phyloP scores from a whole-genome alignment of 2,329 filamentous ascomycete species.

The Diaporthe sp. region DNA sequence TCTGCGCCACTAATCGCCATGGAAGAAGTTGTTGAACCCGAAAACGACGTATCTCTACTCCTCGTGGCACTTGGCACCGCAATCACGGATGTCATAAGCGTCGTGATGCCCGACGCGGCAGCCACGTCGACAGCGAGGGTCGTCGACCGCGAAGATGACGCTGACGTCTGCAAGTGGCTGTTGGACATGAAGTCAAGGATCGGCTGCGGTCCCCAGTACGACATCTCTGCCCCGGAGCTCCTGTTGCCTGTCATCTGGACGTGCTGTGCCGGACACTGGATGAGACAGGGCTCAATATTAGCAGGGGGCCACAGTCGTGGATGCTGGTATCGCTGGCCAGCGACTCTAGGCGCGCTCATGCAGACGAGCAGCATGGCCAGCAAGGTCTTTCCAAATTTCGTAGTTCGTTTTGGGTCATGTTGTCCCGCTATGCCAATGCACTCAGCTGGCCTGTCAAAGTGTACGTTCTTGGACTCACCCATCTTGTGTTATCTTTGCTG shows the following conservation, averaged over 20 bases:
- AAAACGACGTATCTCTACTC: not conserved
- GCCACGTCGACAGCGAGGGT: not conserved
- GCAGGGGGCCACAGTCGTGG: slow-evolving; percentile 10
- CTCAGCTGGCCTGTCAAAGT: not conserved
- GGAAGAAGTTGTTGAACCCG: no score
- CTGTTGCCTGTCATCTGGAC: slow-evolving; percentile 28
- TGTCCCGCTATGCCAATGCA: no score
- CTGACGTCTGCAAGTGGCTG: not conserved
- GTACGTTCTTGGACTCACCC: not conserved
- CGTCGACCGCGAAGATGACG: not conserved
- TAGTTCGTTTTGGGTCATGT: no score
- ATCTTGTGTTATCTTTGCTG: not conserved
- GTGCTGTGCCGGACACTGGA: slow-evolving; percentile 28
- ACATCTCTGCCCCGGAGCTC: not conserved
- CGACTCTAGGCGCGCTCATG: not conserved
- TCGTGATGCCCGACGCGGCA: not conserved
- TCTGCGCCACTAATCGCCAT: not conserved
- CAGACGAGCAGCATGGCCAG: not conserved
- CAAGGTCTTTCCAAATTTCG: not conserved
- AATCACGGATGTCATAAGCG: slow-evolving; percentile 6
- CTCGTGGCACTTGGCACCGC: no score
- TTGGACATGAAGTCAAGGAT: slow-evolving; percentile 21
- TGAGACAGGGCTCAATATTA: slow-evolving; percentile 10
- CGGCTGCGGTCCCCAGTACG: slow-evolving; percentile 13
- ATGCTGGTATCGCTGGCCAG: not conserved